Conservation (phyloP, 208 protist genomes). For the Leishmania major region DNA sequence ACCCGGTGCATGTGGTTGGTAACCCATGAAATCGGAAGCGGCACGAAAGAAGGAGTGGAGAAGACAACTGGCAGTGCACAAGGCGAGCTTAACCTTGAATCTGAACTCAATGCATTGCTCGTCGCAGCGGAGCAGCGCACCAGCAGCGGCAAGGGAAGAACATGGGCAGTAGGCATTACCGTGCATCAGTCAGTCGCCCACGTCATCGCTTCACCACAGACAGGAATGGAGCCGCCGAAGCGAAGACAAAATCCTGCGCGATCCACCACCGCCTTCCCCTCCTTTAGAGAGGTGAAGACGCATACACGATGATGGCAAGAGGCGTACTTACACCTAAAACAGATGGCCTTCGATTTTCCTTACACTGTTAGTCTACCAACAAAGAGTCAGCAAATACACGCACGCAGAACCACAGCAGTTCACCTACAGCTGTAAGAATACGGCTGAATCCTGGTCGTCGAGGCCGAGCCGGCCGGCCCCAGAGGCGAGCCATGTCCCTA, state of each 20-base stretch:
- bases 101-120: background rate
- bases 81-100: background rate
- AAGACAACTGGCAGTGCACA: background rate
- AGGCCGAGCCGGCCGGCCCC: no score
- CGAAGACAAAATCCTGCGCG: background rate
- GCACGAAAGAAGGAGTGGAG: background rate
- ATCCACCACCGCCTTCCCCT: background rate
- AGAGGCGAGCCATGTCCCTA: no score
- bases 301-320: background rate
- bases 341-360: background rate
- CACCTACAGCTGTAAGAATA: no score
- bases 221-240: background rate
- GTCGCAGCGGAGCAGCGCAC: background rate
- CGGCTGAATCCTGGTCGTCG: no score
- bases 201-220: background rate
- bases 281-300: background rate
- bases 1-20: background rate
- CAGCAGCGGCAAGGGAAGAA: background rate
- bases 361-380: background rate
- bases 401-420: no score
- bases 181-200: background rate
- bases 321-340: background rate
- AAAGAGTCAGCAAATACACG: background rate
- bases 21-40: background rate
- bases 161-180: background rate